Conservation (phyloP, 345 rosid genomes). For the Eucalyptus marginata region DNA sequence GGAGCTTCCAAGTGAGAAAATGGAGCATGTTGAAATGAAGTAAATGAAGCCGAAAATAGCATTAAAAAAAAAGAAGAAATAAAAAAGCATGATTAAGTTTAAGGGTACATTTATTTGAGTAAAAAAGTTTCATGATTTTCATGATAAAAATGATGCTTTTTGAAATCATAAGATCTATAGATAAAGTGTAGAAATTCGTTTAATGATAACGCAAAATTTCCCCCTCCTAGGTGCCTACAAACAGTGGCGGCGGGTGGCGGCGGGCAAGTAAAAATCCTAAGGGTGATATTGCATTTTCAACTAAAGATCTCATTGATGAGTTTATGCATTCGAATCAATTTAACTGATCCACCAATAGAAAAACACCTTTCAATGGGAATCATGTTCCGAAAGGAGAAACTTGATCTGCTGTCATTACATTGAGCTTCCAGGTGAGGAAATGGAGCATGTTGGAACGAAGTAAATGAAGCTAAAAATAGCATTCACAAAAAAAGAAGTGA, state of each 20-base stretch:
- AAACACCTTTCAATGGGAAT: neutral
- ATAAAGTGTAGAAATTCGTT: too few species aligned
- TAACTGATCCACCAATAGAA: neutral
- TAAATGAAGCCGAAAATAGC: neutral
- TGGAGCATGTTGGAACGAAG: neutral
- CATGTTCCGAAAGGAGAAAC: neutral
- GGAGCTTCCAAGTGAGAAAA: neutral
- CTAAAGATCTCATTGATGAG: neutral
- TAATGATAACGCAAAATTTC: too few species aligned
- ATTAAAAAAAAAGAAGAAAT: neutral
- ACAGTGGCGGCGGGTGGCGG: fast-evolving
- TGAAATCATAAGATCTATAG: neutral
- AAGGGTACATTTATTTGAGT: neutral
- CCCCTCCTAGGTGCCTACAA: fast-evolving
- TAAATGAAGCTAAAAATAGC: neutral
- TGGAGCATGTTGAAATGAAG: neutral
- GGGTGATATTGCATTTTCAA: too few species aligned
- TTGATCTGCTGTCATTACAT: neutral
- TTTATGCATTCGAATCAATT: neutral
- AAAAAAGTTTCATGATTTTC: too few species aligned
- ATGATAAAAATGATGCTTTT: neutral
- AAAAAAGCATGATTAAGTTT: neutral
- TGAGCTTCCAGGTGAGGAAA: neutral
- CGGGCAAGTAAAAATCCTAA: too few species aligned
- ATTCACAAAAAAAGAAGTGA: neutral